These are phyloP conservation scores for Dendrothele bispora DNA, from an alignment of 768 basidiomycete species.

Conservation along the genomic window DNA sequence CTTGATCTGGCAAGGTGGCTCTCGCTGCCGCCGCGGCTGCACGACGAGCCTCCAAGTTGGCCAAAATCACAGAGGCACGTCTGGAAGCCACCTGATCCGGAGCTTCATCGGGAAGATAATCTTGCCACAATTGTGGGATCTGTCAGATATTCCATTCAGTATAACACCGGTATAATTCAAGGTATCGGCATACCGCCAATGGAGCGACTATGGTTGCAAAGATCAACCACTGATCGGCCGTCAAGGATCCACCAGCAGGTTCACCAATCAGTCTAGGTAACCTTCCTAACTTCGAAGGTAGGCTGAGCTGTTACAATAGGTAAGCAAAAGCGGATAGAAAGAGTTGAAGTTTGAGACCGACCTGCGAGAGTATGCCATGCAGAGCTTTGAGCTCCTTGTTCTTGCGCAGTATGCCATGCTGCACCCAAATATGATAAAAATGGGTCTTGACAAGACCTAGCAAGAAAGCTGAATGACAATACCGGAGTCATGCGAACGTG, in stretches of 20 bases:
- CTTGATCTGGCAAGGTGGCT: no score
- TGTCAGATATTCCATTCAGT: neutral
- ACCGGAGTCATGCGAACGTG: neutral
- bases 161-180: neutral
- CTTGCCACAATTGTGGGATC: no score
- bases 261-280: no score
- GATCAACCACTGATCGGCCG: neutral
- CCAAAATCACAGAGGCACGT: no score
- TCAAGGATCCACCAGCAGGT: neutral
- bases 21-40: no score
- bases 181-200: neutral
- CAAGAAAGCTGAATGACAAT: no score
- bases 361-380: neutral
- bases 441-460: conserved; percentile 23
- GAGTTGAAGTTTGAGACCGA: no score
- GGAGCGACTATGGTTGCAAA: no score
- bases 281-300: neutral
- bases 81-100: no score
- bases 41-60: no score
- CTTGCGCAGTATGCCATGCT: conserved; percentile 18
- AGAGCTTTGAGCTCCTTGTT: conserved; percentile 13
- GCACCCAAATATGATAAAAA: conserved; percentile 27
- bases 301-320: neutral
- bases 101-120: no score
- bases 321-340: no score